Conservation (phyloP, 805 yeast species). For the Citeromyces nyonsensis region DNA sequence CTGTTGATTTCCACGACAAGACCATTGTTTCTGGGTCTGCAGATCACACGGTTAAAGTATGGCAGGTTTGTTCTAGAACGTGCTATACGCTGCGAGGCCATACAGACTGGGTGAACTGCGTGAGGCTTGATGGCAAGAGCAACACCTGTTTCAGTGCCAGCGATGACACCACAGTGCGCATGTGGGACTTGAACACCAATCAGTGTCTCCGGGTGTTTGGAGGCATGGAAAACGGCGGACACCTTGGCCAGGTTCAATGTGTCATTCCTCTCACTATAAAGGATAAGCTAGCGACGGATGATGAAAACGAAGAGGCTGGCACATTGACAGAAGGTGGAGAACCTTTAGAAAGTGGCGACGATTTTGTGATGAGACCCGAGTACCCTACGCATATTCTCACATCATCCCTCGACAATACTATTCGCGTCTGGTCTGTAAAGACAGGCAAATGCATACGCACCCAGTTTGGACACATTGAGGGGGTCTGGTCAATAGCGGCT, state of each 20-base stretch:
- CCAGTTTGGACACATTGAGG: slow-evolving; percentile 95
- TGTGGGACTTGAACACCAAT: slow-evolving; percentile 86
- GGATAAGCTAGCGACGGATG: slow-evolving; percentile 40
- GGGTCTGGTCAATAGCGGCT: slow-evolving; percentile 94
- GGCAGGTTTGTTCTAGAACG: slow-evolving; percentile 91
- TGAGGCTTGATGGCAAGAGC: slow-evolving; percentile 69
- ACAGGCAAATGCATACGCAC: slow-evolving; percentile 86
- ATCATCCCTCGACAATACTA: slow-evolving; percentile 84
- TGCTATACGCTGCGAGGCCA: slow-evolving; percentile 92
- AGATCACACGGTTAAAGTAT: slow-evolving; percentile 81
- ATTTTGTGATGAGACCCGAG: slow-evolving; percentile 11
- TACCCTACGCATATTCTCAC: slow-evolving; percentile 78
- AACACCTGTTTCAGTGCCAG: slow-evolving; percentile 74
- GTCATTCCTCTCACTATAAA: slow-evolving; percentile 75
- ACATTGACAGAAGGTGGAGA: slow-evolving; percentile 7
- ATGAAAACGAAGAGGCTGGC: slow-evolving; percentile 7
- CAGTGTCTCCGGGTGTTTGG: slow-evolving; percentile 71
- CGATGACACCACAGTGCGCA: slow-evolving; percentile 82
- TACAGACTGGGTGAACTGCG: slow-evolving; percentile 82
- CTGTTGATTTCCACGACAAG: slow-evolving; percentile 69
- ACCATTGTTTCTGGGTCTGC: slow-evolving; percentile 89
- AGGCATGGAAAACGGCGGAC: slow-evolving; percentile 61
- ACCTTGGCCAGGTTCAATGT: slow-evolving; percentile 87
- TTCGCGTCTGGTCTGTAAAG: slow-evolving; percentile 79
- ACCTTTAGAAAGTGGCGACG: slow-evolving; percentile 6